A percentile compares a stretch with the other conserved stretches of the same genome.
phyloP scores from a whole-genome alignment of 192 early-diverging fungal species.

The Phycomyces nitens region DNA sequence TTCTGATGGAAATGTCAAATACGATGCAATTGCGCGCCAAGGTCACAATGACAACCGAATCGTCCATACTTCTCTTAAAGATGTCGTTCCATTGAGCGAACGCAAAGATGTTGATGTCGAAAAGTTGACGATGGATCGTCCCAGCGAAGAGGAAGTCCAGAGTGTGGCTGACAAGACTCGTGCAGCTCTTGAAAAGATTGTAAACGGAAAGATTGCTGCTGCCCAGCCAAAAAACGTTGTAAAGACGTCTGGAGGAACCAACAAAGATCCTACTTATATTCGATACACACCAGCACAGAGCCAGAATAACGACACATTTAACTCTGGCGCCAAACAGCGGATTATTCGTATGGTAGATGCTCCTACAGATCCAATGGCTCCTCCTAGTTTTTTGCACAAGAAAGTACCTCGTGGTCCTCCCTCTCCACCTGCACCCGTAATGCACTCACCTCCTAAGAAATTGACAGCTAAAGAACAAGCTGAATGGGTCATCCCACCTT shows the following conservation, averaged over 20 bases:
- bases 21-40: conserved; percentile 85
- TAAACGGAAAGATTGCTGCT: conserved; percentile 70
- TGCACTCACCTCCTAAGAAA: conserved; percentile 97
- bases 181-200: conserved; percentile 84
- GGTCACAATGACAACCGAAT: conserved; percentile 64
- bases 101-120: conserved; percentile 63
- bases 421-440: conserved; percentile 93
- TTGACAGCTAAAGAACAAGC: conserved; percentile 93
- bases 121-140: conserved; percentile 68
- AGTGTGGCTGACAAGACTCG: conserved; percentile 86
- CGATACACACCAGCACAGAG: conserved; percentile 84
- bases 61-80: conserved; percentile 83
- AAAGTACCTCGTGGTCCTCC: conserved; percentile 83
- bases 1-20: conserved; percentile 80
- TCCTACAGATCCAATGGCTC: conserved; percentile 96
- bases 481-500: conserved; percentile 98
- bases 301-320: conserved; percentile 55
- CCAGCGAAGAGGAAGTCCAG: conserved; percentile 72
- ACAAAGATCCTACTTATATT: conserved; percentile 77
- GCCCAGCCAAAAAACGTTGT: conserved; percentile 56
- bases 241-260: conserved; percentile 33
- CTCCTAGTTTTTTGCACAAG: conserved; percentile 88
- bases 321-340: conserved; percentile 77
- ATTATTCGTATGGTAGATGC: conserved; percentile 94
- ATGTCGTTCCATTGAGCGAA: conserved; percentile 69